These are phyloP conservation scores for Pichia sp. DNA, from an alignment of 1,139 yeast species.

Conservation along the genomic window DNA sequence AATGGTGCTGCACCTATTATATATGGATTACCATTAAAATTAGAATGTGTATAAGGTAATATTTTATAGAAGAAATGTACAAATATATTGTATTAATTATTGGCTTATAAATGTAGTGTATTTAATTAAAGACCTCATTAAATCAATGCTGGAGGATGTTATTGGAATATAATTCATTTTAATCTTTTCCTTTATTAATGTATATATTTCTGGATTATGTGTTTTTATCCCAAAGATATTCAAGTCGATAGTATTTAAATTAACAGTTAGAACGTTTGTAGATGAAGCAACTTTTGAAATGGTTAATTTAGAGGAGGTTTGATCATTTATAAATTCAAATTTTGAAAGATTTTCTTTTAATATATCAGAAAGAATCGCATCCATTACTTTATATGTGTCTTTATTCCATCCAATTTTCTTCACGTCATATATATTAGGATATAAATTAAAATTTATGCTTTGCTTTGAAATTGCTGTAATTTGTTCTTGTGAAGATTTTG, in stretches of 20 bases:
- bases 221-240: not conserved
- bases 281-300: too few species aligned
- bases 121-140: not conserved
- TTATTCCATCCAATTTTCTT: conserved; percentile 9
- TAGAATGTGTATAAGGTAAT: not conserved
- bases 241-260: not conserved
- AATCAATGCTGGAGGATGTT: not conserved
- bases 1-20: conserved; percentile 82
- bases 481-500: not conserved
- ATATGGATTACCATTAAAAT: conserved; percentile 60
- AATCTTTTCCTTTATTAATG: not conserved
- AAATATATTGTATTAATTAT: too few species aligned
- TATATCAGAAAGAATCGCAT: conserved; percentile 4
- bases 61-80: not conserved
- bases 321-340: too few species aligned
- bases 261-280: not conserved
- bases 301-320: too few species aligned
- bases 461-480: not conserved
- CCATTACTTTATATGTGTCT: conserved; percentile 7
- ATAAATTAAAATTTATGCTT: not conserved
- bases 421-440: conserved; percentile 1
- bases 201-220: not conserved
- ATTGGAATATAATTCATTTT: not conserved
- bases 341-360: not conserved
- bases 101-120: not conserved